Base-by-base conservation (phyloP, 192 early-diverging fungal genomes). In the Coemansia sp. region DNA sequence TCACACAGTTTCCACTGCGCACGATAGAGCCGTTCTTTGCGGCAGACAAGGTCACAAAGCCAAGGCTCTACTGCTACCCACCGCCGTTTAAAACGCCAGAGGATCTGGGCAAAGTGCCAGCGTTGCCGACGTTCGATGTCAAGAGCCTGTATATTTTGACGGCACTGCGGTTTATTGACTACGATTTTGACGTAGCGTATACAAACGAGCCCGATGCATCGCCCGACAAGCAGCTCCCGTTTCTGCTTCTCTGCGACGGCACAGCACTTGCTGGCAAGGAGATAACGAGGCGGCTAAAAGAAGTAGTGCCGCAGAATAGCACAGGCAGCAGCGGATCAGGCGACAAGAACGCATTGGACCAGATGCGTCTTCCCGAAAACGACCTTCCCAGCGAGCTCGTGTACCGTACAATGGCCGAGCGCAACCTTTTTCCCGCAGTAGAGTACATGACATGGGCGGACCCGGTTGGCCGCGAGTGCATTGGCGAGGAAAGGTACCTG, bases 381-480 rank as follows among this genome's bases (percentile, higher is more conserved):
- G 23, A 46, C 19, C 46, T 68, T 14, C 35, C 34, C 0, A 65
- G 59, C 33, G 69, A 77, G 14, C 25, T 69, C 33, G 69, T 57
- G 9, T 80, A 71, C 45, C 59, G 57, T 13, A 45, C 57, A 5
- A 43, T 80, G 66, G 73, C 65, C 0, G 61, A 71, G 55, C 65
- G 55, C 29, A 69, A 63, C 33, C 38, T 80, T 32, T 25, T 71
- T 2, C 78, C 78, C 1, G 69, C 66, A 4, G 22, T 59, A n/a
- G 70, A 75, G 62, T 80, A 80, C 36, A 36, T 75, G 48, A 29
- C 41, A 11, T 80, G 78, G 78, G 66, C 71, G 6, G 78, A 80
- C 32, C 65, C 67, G 0, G 62, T 38, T 4, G 78, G 78, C 10
- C 60, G 63, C 9, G 65, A 62, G 34, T 42, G 22, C 2, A 59